Evolutionary conservation across 1,284 basidiomycete genomes (phyloP).

Genomic region (Fomitopsis schrenkii): DNA sequence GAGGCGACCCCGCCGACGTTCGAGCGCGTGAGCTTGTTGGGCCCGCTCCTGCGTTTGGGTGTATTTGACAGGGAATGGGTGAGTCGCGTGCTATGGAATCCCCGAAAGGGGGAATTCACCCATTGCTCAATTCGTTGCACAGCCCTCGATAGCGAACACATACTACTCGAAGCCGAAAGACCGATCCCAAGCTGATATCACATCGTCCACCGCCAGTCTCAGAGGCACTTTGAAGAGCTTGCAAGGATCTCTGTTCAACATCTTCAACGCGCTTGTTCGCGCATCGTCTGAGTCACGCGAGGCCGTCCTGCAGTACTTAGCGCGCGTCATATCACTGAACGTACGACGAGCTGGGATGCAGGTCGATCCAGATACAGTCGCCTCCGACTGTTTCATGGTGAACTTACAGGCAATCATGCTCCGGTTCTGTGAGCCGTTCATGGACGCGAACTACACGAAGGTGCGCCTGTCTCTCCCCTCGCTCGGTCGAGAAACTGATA

Average conservation of each 20-base stretch:
- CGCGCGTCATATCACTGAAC: slow-evolving; percentile 74
- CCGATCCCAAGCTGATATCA: slow-evolving; percentile 69
- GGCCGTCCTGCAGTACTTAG: slow-evolving; percentile 83
- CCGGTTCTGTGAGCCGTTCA: slow-evolving; percentile 93
- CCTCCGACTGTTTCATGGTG: slow-evolving; percentile 91
- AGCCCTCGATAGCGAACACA: slow-evolving; percentile 75
- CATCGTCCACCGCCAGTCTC: slow-evolving; percentile 80
- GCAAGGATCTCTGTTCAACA: slow-evolving; percentile 83
- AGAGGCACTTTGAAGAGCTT: slow-evolving; percentile 77
- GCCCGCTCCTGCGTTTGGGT: slow-evolving; percentile 77
- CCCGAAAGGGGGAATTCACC: slow-evolving; percentile 1
- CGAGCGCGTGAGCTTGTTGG: slow-evolving; percentile 68
- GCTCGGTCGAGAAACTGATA: neutral
- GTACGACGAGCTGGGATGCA: slow-evolving; percentile 87
- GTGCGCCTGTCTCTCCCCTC: slow-evolving; percentile 30
- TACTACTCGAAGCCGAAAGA: slow-evolving; percentile 88
- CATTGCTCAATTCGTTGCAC: neutral
- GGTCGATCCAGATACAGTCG: slow-evolving; percentile 82
- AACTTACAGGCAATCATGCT: slow-evolving; percentile 84
- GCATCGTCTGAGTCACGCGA: slow-evolving; percentile 80
- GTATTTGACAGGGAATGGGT: slow-evolving; percentile 90
- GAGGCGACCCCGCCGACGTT: slow-evolving; percentile 54
- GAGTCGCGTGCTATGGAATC: slow-evolving; percentile 24
- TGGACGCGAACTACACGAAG: slow-evolving; percentile 90
- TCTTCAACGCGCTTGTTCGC: slow-evolving; percentile 87